phyloP scores from a whole-genome alignment of 176 grass and related monocot species.

The Typha latifolia region DNA sequence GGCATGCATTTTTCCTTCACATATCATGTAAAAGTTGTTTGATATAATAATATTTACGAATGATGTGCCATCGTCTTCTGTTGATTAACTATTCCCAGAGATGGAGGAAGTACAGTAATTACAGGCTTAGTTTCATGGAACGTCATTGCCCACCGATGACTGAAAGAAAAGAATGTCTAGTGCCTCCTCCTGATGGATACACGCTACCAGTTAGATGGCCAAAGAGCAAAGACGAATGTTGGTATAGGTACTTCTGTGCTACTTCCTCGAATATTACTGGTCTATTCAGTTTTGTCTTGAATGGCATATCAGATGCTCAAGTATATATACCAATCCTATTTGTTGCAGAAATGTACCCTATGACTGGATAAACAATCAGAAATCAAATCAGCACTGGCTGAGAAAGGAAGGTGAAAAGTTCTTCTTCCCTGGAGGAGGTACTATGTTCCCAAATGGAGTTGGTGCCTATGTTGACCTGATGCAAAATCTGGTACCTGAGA shows the following conservation, averaged over 20 bases:
- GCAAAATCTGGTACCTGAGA: constrained; percentile 50
- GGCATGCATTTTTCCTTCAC: not conserved
- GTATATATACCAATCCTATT: not conserved
- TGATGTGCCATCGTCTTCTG: not conserved
- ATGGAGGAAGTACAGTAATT: constrained; percentile 75
- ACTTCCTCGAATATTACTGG: not conserved
- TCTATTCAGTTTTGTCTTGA: not conserved
- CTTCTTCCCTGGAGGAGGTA: constrained; percentile 85
- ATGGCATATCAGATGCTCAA: not conserved
- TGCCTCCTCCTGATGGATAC: constrained; percentile 66
- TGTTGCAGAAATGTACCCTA: constrained; percentile 73
- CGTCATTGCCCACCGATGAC: constrained; percentile 70
- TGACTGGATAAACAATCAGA: constrained; percentile 99
- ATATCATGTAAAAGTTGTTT: not conserved
- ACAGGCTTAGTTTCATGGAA: constrained; percentile 94
- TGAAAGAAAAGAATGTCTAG: constrained; percentile 69
- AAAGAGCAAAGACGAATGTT: constrained; percentile 93
- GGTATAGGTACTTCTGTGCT: constrained; percentile 51
- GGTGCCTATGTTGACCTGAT: constrained; percentile 66
- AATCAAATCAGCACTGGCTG: constrained; percentile 97
- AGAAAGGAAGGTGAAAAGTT: constrained; percentile 79
- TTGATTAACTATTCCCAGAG: constrained; percentile 22
- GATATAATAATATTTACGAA: not conserved
- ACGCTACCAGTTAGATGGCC: constrained; percentile 88
- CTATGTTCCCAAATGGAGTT: constrained; percentile 95